Base-by-base conservation (phyloP, 148 eudicot species). In the Rhododendron williamsianum region DNA sequence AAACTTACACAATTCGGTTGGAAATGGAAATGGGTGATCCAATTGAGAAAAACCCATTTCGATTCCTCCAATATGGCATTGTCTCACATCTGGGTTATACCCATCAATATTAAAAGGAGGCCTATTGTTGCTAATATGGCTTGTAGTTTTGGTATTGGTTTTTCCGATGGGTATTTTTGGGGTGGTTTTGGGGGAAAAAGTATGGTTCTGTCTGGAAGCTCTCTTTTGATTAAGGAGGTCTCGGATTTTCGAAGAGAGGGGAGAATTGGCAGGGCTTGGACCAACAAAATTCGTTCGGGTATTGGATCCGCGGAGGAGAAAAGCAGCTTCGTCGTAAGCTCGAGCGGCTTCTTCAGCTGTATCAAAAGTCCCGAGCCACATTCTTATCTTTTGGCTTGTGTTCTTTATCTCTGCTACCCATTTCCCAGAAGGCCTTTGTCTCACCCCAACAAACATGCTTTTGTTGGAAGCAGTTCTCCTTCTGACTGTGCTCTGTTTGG, bases 331-430 rank as follows among this genome's bases (percentile, higher is more conserved):
- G 35, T 92, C 96, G 19, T 92, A 92, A 30, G 96, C 96, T 18
- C 88, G 88, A 60, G 96, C 96, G 0, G 96, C 96, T 78, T 91
- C 93, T 87, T 93, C 96, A 0, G 96, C 92, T 0, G 96, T 92
- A 76, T 92, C 93, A 23, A 93, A 93, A 4, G 96, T 93, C 9
- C 96, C 95, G 5, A 94, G 86, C 94, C 94, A 91, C 88, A 94
- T 91, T 77, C 94, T 85, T 48, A 93, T 92, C 86, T 93, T 91
- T 79, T 92, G 92, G 11, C 91, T 93, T 2, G 92, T 93, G 91
- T 93, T 90, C 86, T 93, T 93, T 38, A 93, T 93, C 76, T 93
- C 94, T 16, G 96, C 94, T 4, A 93, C 96, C 96, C 96, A 93
- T 91, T 89, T 92, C 15, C 96, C 96, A 0, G 93, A 91, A 4